A percentile compares a stretch with the other conserved stretches of the same genome.
These are phyloP conservation scores for Sarocladiaceae sp. DNA, from an alignment of 2,329 filamentous ascomycete species.

Conservation along the genomic window DNA sequence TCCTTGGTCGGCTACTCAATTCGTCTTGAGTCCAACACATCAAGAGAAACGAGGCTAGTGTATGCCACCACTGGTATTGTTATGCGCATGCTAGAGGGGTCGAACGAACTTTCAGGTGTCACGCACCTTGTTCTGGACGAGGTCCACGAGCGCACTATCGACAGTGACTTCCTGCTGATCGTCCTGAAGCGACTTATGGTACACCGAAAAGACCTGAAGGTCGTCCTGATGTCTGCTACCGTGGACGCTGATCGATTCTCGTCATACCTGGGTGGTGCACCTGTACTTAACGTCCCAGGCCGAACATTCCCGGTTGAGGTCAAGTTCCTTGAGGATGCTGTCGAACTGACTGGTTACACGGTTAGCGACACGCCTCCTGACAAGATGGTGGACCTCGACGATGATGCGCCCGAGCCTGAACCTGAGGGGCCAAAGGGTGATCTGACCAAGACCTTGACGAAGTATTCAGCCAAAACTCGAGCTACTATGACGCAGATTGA, in stretches of 20 bases:
- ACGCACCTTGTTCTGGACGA: slow-evolving; percentile 96
- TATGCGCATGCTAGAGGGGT: slow-evolving; percentile 94
- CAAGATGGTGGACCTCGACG: slow-evolving; percentile 59
- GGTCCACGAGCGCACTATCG: slow-evolving; percentile 93
- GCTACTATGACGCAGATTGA: slow-evolving; percentile 74
- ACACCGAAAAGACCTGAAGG: slow-evolving; percentile 77
- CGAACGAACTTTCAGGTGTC: slow-evolving; percentile 80
- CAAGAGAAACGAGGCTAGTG: slow-evolving; percentile 75
- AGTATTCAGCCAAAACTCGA: slow-evolving; percentile 73
- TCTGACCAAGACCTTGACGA: slow-evolving; percentile 60
- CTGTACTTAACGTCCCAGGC: slow-evolving; percentile 85
- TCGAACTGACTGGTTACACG: slow-evolving; percentile 78
- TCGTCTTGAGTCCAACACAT: slow-evolving; percentile 82
- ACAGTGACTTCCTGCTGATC: slow-evolving; percentile 93
- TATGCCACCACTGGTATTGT: slow-evolving; percentile 92
- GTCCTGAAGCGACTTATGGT: slow-evolving; percentile 79
- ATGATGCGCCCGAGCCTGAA: slow-evolving; percentile 49
- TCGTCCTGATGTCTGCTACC: slow-evolving; percentile 96
- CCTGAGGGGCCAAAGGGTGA: slow-evolving; percentile 50
- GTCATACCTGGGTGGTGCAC: slow-evolving; percentile 78
- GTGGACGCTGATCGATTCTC: slow-evolving; percentile 92
- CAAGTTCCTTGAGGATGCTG: slow-evolving; percentile 85
- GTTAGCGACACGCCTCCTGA: slow-evolving; percentile 38
- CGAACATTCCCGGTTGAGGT: slow-evolving; percentile 90
- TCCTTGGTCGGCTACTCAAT: slow-evolving; percentile 95